These are phyloP conservation scores for Patellaria atrata DNA, from an alignment of 495 filamentous ascomycete genomes.

Conservation along the genomic window DNA sequence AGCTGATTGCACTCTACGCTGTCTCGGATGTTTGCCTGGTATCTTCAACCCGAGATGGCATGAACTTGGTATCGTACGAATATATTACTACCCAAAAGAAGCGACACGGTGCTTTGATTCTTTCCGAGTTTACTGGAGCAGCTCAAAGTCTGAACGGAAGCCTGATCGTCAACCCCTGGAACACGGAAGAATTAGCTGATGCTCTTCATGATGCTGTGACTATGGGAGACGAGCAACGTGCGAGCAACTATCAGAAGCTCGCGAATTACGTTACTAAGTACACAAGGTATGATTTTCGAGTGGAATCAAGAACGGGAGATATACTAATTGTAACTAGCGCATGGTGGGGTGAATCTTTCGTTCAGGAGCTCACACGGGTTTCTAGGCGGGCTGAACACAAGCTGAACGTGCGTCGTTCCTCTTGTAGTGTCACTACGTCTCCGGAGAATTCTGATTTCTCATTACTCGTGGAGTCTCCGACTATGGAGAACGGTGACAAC, in stretches of 20 bases:
- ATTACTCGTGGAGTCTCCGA: too few relatives aligned
- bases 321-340: conserved; percentile 40
- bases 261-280: conserved; percentile 78
- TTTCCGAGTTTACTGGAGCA: conserved; percentile 87
- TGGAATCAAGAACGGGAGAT: not conserved
- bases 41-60: conserved; percentile 83
- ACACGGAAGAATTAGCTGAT: conserved; percentile 74
- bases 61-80: conserved; percentile 95
- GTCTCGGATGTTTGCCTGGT: conserved; percentile 83
- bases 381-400: conserved; percentile 40
- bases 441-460: too few relatives aligned
- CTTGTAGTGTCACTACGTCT: too few relatives aligned
- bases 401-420: conserved; percentile 10
- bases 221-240: conserved; percentile 70
- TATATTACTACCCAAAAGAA: conserved; percentile 83
- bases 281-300: conserved; percentile 41
- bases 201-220: conserved; percentile 74
- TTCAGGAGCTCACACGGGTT: conserved; percentile 65
- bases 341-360: conserved; percentile 95
- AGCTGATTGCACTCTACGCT: conserved; percentile 84
- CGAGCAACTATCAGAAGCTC: conserved; percentile 66
- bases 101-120: conserved; percentile 73
- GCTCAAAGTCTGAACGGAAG: conserved; percentile 76
- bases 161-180: conserved; percentile 83
- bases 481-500: too few relatives aligned